Conservation (phyloP, 768 basidiomycete genomes). For the Mycena floridula region DNA sequence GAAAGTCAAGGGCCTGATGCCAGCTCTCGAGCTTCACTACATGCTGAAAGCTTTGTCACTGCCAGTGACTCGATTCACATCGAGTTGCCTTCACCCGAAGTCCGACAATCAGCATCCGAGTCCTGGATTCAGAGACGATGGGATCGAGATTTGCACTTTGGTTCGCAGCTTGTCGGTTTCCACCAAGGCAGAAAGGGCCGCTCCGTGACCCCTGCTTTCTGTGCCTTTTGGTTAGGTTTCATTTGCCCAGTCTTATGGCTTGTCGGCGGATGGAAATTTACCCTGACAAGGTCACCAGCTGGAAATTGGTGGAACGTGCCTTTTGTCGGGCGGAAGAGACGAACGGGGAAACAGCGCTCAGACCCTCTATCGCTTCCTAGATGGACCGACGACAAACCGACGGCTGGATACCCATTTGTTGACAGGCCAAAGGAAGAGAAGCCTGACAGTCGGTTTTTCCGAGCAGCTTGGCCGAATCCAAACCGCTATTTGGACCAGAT, state of each 20-base stretch:
- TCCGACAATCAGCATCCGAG: background rate
- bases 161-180: constrained; percentile 25
- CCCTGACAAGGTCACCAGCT: no score
- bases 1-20: constrained; percentile 25
- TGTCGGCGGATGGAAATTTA: constrained; percentile 69
- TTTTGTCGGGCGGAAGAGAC: constrained; percentile 4
- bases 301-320: no score
- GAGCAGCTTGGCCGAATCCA: constrained; percentile 27
- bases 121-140: constrained; percentile 44
- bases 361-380: constrained; percentile 27
- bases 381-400: no score
- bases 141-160: constrained; percentile 35
- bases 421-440: no score
- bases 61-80: constrained; percentile 24
- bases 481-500: constrained; percentile 37
- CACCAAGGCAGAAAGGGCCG: constrained; percentile 24
- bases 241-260: constrained; percentile 71
- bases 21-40: constrained; percentile 33
- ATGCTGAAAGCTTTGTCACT: constrained; percentile 54
- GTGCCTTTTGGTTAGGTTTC: constrained; percentile 75
- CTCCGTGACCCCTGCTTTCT: constrained; percentile 39
- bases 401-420: constrained; percentile 57
- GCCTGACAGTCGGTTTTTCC: constrained; percentile 9
- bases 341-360: background rate
- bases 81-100: background rate